Evolutionary conservation across 225 moss, liverwort and hornwort genomes (phyloP), one percentile per base, ranked within the genome.

Genomic region (Anthoceros angustus): DNA sequence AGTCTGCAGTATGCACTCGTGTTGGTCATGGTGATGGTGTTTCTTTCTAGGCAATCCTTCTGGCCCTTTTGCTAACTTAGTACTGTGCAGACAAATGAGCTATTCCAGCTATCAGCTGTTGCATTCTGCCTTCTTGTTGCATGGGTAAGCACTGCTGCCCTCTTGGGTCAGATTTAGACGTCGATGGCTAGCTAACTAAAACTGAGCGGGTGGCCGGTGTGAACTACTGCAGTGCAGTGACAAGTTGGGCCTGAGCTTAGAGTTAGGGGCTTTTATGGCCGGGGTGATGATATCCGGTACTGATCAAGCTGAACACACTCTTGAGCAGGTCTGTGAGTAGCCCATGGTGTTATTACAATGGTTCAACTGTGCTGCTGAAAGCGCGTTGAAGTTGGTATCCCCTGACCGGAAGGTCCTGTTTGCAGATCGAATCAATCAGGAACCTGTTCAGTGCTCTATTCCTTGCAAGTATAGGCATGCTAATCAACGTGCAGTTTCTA

Each of bases 281-380:
- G 95, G 95, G 64, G 91, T 98, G 32, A 91, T 98, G 95, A 91
- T 98, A 61, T 91, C 95, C 32, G 86, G 86, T 64, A 85, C 95
- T 38, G 95, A 98, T 41, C 80, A 88, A 66, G 86, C 95, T 39
- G 86, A 91, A 66, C 91, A 98, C 74, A 98, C 95, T 9, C 85
- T 98, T 49, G 95, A 88, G 73, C 95, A 98, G 77, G 95, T 84
- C 42, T 18, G 15, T 46, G 1, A 21, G 38, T 18, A 18, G 46
- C 55, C 12, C n/a, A 15, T 55, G 7, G n/a, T 18, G 7, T 15
- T 64, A 43, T 12, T 46, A 25, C 32, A 2, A 5, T 6, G 40
- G 48, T 18, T 68, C 26, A 25, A 32, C n/a, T 8, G 18, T 64
- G 64, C 15, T 38, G 64, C 11, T 7, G 40, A 50, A 38, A 25